Percentiles rank a stretch among this genome's conserved stretches.
Evolutionary conservation across 805 yeast species (phyloP).

Genomic region (Teunomyces kruisii): DNA sequence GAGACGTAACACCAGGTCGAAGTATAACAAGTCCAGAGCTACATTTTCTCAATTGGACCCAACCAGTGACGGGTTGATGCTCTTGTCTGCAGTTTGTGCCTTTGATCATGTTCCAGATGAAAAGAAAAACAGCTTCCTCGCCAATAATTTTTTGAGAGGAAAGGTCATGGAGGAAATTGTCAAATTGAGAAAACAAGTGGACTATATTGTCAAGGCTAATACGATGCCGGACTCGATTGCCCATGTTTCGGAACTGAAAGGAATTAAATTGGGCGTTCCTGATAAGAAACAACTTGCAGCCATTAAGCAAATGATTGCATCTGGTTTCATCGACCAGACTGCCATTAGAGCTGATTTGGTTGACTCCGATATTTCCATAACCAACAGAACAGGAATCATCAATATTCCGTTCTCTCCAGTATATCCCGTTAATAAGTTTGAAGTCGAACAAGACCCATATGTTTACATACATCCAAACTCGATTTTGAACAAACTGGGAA

Average conservation of each 20-base stretch:
- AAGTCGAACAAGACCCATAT: constrained; percentile 44
- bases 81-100: constrained; percentile 85
- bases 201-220: constrained; percentile 68
- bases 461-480: constrained; percentile 85
- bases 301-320: constrained; percentile 85
- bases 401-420: constrained; percentile 67
- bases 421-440: constrained; percentile 40
- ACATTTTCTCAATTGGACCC: constrained; percentile 68
- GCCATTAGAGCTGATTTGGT: constrained; percentile 79
- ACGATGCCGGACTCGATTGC: constrained; percentile 63
- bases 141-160: constrained; percentile 65
- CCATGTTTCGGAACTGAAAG: constrained; percentile 28
- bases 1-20: constrained; percentile 43
- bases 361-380: constrained; percentile 58
- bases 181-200: constrained; percentile 77
- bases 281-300: constrained; percentile 67
- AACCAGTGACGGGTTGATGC: constrained; percentile 69
- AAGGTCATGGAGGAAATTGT: constrained; percentile 84
- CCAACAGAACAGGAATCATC: constrained; percentile 57
- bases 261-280: constrained; percentile 64
- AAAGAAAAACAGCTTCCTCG: constrained; percentile 49
- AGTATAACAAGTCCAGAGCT: constrained; percentile 58
- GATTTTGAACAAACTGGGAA: constrained; percentile 57
- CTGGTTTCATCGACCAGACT: constrained; percentile 90
- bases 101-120: constrained; percentile 65